Evolutionary conservation across 805 yeast genomes (phyloP).

Genomic region (Saturnispora saitoi): DNA sequence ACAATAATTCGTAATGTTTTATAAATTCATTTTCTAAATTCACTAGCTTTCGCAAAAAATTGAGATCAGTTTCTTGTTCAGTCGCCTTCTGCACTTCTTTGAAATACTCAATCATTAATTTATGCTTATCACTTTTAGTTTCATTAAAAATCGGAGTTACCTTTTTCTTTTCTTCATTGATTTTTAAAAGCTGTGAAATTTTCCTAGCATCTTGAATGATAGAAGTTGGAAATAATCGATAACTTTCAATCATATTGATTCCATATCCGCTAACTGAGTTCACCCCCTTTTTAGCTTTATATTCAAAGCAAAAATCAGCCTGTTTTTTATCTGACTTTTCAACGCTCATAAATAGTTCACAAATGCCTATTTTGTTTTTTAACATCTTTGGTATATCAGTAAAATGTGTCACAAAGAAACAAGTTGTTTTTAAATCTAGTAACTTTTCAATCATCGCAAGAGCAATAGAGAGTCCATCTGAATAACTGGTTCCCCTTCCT

Average conservation of each 20-base stretch:
- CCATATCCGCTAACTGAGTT: constrained; percentile 21
- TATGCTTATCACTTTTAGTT: too few relatives aligned
- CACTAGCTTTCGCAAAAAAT: too few relatives aligned
- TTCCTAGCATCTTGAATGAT: constrained; percentile 7
- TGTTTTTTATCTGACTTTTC: constrained; percentile 13
- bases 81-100: neutral
- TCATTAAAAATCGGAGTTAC: too few relatives aligned
- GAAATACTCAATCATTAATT: too few relatives aligned
- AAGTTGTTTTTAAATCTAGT: constrained; percentile 22
- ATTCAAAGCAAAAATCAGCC: constrained; percentile 27
- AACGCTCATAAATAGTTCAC: constrained; percentile 32
- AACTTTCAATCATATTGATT: constrained; percentile 27
- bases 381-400: constrained; percentile 32
- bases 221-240: constrained; percentile 21
- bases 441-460: constrained; percentile 35
- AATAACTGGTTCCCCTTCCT: constrained; percentile 43
- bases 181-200: too few relatives aligned
- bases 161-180: too few relatives aligned
- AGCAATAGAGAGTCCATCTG: constrained; percentile 47
- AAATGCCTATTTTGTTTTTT: constrained; percentile 27
- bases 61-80: neutral
- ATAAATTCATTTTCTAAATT: too few relatives aligned
- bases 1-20: too few relatives aligned
- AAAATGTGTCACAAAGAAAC: constrained; percentile 39
- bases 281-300: constrained; percentile 14